Evolutionary conservation across 1,284 basidiomycete genomes (phyloP), one percentile per base, ranked within the genome.

Genomic region (Moniliophthora roreri): DNA sequence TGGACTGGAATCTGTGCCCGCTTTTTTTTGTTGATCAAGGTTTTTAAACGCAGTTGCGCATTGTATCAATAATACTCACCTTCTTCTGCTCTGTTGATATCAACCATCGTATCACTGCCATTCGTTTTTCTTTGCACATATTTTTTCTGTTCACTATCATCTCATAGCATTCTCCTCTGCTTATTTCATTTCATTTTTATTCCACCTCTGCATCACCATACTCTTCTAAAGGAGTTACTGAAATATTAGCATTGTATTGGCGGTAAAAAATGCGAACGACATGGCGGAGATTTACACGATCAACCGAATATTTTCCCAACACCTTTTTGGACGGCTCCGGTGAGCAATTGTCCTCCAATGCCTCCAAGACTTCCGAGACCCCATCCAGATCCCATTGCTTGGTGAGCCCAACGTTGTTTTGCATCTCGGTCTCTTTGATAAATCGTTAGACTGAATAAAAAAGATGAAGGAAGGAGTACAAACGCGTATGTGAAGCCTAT

Each of bases 401-500:
- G 79, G 58, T 80, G 84, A 1, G 91, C 90, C 91, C 89, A 94
- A 53, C 84, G 82, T 64, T 85, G 80, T 68, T 95, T 94, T 28
- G 92, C 89, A 63, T 96, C 93, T 50, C 92, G 82, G 66, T 96
- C 93, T 26, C 93, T 94, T 64, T 8, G 21, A 42, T n/a, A 18
- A 52, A 24, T 45, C 46, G 18, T 57, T 54, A 8, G 45, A 37
- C 18, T 20, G 35, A 32, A 11, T 38, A 40, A 18, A 16, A 39
- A 38, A 18, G 49, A 38, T 37, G 28, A 35, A 46, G 23, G 40
- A 53, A 54, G 35, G 54, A 20, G 49, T 21, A 76, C 87, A 64
- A 68, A 89, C 87, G 89, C 93, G 66, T 91, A 95, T 57, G 93
- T 95, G 74, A 95, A 96, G 7, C 94, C 95, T 53, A 97, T 77